Base-by-base conservation (phyloP, 164 flowering plant genomes). In the Nelumbo lutea region DNA sequence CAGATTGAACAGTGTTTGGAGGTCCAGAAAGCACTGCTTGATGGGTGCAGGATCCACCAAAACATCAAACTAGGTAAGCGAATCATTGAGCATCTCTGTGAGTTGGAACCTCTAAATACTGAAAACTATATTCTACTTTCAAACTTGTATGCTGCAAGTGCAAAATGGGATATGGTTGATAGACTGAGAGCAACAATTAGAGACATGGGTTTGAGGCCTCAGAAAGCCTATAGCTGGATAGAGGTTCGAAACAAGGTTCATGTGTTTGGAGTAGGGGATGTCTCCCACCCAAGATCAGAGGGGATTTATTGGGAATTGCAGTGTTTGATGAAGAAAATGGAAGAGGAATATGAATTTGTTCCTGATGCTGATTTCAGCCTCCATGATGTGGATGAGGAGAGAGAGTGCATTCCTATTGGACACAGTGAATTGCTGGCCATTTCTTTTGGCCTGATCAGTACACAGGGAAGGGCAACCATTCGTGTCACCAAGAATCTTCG, bases 351-450 rank as follows among this genome's bases (percentile, higher is more conserved):
- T 13, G 64, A 75, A 6, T 59, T 7, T 47, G 52, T 11, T 47
- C 77, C 66, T 11, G 62, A 60, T 51, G 46, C 68, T 4, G 90
- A 82, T 70, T 90, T 83, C 59, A 66, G 83, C 63, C 72, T 88
- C 13, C 96, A 86, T 62, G 86, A 88, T 78, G 93, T 83, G 14
- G 88, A 88, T 72, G 96, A 84, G 70, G 93, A 87, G 80, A 74
- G 93, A 64, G 90, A 88, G 59, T 81, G 90, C 66, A 68, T 70
- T 67, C 85, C 75, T 10, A 75, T 70, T 64, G 88, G 86, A 42
- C 96, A 90, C 68, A 85, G 93, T 70, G 96, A 90, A 70, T 47
- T 90, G 86, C 72, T 87, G 76, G 94, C 92, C 42, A 68, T 86
- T 57, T 74, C 87, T 38, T 86, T 87, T 71, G 92, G 96, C 50